Evolutionary conservation across 495 filamentous ascomycete species (phyloP).

Genomic region (Neurospora pannonica): DNA sequence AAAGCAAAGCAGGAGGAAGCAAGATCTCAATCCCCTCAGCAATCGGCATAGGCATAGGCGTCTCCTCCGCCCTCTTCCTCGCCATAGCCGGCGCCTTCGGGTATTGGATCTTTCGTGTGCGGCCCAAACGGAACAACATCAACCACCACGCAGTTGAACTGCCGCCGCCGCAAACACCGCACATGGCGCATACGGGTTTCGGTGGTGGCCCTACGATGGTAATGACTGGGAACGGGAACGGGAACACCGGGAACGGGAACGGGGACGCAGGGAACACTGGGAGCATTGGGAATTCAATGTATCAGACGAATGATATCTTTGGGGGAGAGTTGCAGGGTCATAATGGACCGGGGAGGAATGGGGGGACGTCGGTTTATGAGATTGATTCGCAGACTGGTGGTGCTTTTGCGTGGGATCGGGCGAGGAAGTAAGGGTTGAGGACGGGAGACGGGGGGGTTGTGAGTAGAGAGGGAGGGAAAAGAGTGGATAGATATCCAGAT

Average conservation of each 20-base stretch:
- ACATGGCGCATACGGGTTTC: not conserved
- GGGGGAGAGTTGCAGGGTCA: not conserved
- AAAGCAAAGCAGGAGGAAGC: too few species aligned
- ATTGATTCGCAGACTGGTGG: not conserved
- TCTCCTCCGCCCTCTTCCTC: not conserved
- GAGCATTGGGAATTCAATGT: too few species aligned
- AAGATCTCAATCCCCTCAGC: not conserved
- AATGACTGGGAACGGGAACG: not conserved
- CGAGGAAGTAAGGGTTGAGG: not conserved
- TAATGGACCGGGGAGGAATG: not conserved
- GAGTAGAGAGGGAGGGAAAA: not conserved
- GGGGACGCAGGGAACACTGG: too few species aligned
- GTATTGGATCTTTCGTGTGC: not conserved
- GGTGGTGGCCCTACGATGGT: not conserved
- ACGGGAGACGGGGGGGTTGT: not conserved
- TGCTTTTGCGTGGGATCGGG: not conserved
- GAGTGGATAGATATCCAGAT: too few species aligned
- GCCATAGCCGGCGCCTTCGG: not conserved
- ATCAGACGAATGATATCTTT: not conserved
- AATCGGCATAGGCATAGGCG: not conserved
- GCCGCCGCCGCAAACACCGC: not conserved
- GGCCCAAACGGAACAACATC: not conserved
- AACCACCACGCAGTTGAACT: not conserved
- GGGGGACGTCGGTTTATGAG: not conserved
- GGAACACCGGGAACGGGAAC: not conserved